Evolutionary conservation across 352 stramenopile species (phyloP), one percentile per base, ranked within the genome.

Genomic region (Phytophthora tentaculata): DNA sequence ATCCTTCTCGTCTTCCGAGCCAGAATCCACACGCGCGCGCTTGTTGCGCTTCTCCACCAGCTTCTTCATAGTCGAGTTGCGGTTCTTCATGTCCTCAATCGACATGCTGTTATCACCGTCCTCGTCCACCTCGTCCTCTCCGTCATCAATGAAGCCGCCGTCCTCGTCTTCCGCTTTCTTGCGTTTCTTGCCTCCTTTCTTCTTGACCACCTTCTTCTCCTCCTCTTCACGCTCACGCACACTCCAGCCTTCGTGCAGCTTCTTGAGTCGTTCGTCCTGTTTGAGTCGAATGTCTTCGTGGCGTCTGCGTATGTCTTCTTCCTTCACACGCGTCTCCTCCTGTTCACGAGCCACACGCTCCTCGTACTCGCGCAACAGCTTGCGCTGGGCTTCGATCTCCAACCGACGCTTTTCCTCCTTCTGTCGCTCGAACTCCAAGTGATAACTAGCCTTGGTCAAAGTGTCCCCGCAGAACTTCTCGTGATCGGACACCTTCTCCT

Each of bases 41-140:
- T 95, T 95, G 69, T 89, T 89, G 47, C 87, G 86, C 74, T 96
- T 96, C 50, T 92, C 88, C 24, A 89, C 79, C 24, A 96, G 69
- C 39, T 90, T 92, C 77, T 94, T 94, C 77, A 94, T 91, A 56
- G 87, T 96, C 19, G 76, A 61, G 51, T 94, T 94, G 54, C 88
- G 88, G 76, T 96, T 94, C 79, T 96, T 94, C 88, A 96, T 96
- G 71, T 96, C 88, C 66, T 94, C 88, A 44, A 96, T 94, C 24
- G 86, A 94, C 77, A 96, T 91, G 51, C 76, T 77, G 26, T 63
- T 74, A 48, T 82, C 83, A 6, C 76, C 86, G 22, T 94, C 83
- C 5, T 90, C 83, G 43, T 92, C 84, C 49, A 86, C 41, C 12
- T 79, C 80, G 20, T 76, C 77, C 10, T 80, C 83, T 49, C 80